phyloP scores from a whole-genome alignment of 805 yeast genomes.

The Lipomyces starkeyi region DNA sequence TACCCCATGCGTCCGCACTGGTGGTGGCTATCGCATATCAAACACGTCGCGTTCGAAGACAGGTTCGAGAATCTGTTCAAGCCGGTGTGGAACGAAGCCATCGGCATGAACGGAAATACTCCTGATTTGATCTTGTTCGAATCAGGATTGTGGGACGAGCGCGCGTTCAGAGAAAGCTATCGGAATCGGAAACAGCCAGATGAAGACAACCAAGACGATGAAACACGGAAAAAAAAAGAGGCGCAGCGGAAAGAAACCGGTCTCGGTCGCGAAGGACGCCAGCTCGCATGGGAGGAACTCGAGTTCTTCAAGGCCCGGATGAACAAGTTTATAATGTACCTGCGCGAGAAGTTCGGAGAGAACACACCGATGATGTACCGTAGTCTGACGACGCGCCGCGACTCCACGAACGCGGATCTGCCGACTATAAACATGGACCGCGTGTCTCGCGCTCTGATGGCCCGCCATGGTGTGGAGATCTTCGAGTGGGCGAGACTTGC shows the following conservation, averaged over 20 bases:
- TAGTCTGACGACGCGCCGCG: conserved; percentile 27
- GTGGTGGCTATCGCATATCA: conserved; percentile 35
- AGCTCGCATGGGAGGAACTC: conserved; percentile 34
- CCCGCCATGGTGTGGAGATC: conserved; percentile 24
- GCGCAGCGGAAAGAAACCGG: conserved; percentile 14
- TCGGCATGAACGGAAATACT: conserved; percentile 30
- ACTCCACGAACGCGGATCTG: conserved; percentile 24
- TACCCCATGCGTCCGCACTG: conserved; percentile 33
- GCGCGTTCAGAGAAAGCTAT: conserved; percentile 28
- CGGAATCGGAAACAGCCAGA: conserved; percentile 19
- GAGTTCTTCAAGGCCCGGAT: conserved; percentile 30
- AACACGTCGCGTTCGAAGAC: conserved; percentile 34
- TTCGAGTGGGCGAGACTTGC: conserved; percentile 33
- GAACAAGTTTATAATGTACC: conserved; percentile 20
- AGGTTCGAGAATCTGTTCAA: conserved; percentile 24
- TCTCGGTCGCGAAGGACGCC: conserved; percentile 33
- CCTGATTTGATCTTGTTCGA: conserved; percentile 32
- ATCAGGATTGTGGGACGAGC: conserved; percentile 37
- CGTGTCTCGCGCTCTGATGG: conserved; percentile 26
- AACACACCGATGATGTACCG: conserved; percentile 32
- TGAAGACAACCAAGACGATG: conserved; percentile 17
- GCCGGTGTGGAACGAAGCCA: conserved; percentile 18
- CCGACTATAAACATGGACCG: conserved; percentile 30
- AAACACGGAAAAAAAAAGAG: conserved; percentile 6
- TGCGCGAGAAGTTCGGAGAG: conserved; percentile 19